Conservation (phyloP, 1,139 yeast genomes). For the Groenewaldozyma sp. region DNA sequence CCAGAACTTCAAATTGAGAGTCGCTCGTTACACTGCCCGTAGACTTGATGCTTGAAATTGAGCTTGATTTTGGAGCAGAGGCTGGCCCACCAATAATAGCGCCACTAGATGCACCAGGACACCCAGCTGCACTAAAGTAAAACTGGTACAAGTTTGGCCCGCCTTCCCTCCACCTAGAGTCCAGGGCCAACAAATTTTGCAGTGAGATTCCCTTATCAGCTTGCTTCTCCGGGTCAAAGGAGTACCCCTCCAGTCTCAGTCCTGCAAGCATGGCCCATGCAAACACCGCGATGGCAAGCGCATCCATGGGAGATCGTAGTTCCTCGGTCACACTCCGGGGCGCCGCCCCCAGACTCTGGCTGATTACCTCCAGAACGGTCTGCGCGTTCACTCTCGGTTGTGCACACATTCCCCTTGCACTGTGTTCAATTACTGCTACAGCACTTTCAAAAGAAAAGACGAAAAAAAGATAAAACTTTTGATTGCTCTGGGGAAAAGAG, state of each 20-base stretch:
- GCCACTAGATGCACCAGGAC: no score
- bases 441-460: no score
- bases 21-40: no score
- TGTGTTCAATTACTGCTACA: no score
- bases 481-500: no score
- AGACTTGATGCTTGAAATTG: no score
- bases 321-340: conserved; percentile 7
- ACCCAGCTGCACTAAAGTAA: conserved; percentile 3
- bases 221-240: conserved; percentile 4
- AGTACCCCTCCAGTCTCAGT: conserved; percentile 7
- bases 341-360: neutral
- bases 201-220: neutral
- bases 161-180: conserved; percentile 15
- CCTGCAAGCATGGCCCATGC: conserved; percentile 15
- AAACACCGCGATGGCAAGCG: conserved; percentile 19
- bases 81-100: no score
- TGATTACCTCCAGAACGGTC: neutral
- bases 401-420: no score
- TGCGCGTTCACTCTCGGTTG: no score
- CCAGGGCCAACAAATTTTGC: conserved; percentile 5
- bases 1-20: neutral
- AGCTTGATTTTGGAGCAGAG: no score
- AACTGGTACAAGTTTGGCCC: conserved; percentile 19
- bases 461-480: no score
- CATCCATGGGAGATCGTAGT: conserved; percentile 15